Evolutionary conservation across 148 eudicot species (phyloP), one percentile per base, ranked within the genome.

Genomic region (Pharnaceum exiguum): DNA sequence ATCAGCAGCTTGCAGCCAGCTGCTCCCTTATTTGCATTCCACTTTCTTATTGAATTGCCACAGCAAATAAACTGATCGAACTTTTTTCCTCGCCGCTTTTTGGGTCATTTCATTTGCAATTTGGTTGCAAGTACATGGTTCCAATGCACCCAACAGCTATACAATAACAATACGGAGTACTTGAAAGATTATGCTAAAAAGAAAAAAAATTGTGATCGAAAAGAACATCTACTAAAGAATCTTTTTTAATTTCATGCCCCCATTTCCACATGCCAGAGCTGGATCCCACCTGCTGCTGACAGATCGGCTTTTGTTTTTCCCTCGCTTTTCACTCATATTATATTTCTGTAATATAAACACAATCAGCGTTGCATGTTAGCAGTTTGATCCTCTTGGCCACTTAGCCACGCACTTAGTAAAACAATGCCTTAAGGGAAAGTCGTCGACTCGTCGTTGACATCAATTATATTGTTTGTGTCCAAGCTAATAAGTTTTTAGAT

Each of bases 211-310:
- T 11, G 24, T 59, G 63, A 67, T n/a, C n/a, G n/a, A n/a, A 67
- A 67, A 59, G 36, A 67, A 59, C 59, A 3, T 26, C 17, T n/a
- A 38, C 33, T 11, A 44, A 38, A 61, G 62, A 69, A 70, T 55
- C 74, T 70, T 70, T 70, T 24, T 62, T 36, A 70, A 62, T 62
- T 68, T 68, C 58, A 51, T 59, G 65, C 65, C 66, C 67, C 55
- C 60, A 72, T 62, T n/a, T 27, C 60, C 77, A 73, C 72, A 73
- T 73, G 77, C 56, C 55, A 62, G 72, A 61, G 77, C 65, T 67
- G 77, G 68, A 57, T 67, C 77, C 77, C 77, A 67, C 72, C 77
- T 48, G 53, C 72, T 54, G 8, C 22, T 12, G 55, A 67, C 72
- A 73, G 68, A 67, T 67, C 77, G 55, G 50, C 57, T 26, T 65